These are phyloP conservation scores for Veloboletus limbatus DNA, from an alignment of 1,284 basidiomycete genomes.

Conservation along the genomic window DNA sequence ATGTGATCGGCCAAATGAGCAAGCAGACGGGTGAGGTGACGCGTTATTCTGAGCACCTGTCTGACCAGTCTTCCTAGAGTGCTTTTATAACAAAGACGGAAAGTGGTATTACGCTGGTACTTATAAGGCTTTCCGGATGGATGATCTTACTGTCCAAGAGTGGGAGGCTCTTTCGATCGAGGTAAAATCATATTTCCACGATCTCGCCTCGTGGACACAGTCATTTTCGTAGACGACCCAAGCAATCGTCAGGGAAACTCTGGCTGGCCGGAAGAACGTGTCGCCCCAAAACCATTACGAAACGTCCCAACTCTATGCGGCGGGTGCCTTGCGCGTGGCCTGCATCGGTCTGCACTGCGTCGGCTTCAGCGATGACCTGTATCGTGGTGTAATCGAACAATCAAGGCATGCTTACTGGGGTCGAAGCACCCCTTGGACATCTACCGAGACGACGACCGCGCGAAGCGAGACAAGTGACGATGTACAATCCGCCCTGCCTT, in stretches of 20 bases:
- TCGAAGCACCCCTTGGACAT: conserved; percentile 20
- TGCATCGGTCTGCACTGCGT: conserved; percentile 72
- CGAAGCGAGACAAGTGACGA: conserved; percentile 21
- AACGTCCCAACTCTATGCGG: conserved; percentile 63
- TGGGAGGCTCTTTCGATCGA: conserved; percentile 64
- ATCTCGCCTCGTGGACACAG: conserved; percentile 7
- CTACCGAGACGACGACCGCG: conserved; percentile 7
- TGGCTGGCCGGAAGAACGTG: conserved; percentile 65
- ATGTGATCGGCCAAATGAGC: conserved; percentile 54
- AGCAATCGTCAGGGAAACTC: conserved; percentile 64
- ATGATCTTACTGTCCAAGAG: conserved; percentile 61
- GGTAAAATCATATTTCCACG: conserved; percentile 36
- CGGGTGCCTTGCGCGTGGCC: conserved; percentile 65
- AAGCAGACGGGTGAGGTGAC: conserved; percentile 54
- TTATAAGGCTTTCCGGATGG: conserved; percentile 62
- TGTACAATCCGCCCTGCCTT: conserved; percentile 5
- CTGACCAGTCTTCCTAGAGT: conserved; percentile 47
- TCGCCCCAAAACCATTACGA: conserved; percentile 76
- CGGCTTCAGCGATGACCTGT: conserved; percentile 63
- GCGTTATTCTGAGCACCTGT: not conserved
- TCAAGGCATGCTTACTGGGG: conserved; percentile 46
- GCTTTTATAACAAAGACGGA: conserved; percentile 73
- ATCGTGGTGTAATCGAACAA: conserved; percentile 61
- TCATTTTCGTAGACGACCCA: conserved; percentile 50
- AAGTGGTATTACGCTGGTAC: conserved; percentile 80